Evolutionary conservation across 2,329 filamentous ascomycete genomes (phyloP).

Genomic region (Fusarium sp.): DNA sequence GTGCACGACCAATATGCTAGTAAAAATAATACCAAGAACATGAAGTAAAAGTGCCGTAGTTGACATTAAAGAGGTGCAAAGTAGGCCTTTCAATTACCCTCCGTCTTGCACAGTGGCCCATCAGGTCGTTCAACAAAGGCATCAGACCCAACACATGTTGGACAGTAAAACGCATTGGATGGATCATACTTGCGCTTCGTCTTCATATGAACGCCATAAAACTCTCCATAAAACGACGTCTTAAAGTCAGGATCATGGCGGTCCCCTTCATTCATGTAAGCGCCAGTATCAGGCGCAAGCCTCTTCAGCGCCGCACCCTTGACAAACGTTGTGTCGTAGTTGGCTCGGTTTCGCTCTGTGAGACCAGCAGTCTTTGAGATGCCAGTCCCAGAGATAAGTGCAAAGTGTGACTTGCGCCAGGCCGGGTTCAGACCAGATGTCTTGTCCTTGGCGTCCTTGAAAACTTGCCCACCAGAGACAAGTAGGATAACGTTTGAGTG

Average conservation of each 20-base stretch:
- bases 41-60: too few relatives aligned
- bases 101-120: constrained; percentile 15
- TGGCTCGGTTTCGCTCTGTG: constrained; percentile 11
- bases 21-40: too few relatives aligned
- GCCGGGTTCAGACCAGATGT: constrained; percentile 11
- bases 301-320: constrained; percentile 29
- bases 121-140: constrained; percentile 14
- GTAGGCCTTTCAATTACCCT: background rate
- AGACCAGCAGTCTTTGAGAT: background rate
- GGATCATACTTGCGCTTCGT: constrained; percentile 32
- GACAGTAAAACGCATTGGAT: constrained; percentile 26
- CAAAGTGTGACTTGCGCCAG: constrained; percentile 26
- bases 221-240: constrained; percentile 9
- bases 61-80: background rate
- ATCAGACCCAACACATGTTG: constrained; percentile 32
- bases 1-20: too few relatives aligned
- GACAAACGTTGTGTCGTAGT: constrained; percentile 11
- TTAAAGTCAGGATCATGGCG: constrained; percentile 29
- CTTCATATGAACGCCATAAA: constrained; percentile 10
- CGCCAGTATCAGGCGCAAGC: constrained; percentile 23
- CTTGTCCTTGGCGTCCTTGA: constrained; percentile 22
- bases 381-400: background rate
- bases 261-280: constrained; percentile 31
- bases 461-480: constrained; percentile 23
- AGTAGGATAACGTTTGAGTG: constrained; percentile 26